Conservation (phyloP, 257 asterid genomes). For the Solanum virginianum region DNA sequence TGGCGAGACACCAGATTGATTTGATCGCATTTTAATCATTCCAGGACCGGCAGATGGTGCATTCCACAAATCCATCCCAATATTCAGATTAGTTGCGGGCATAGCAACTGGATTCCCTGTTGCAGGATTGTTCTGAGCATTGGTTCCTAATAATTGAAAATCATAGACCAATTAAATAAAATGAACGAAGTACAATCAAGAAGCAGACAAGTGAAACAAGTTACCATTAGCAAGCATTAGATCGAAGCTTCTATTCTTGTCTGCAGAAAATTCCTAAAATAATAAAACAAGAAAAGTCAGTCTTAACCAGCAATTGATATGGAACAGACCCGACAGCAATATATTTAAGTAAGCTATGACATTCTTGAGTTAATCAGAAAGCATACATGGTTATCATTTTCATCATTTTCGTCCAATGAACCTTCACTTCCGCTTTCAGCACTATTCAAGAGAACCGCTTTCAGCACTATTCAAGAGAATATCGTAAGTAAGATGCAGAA, state of each 20-base stretch:
- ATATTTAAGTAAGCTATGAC: neutral
- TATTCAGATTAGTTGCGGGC: constrained; percentile 72
- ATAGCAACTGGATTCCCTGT: constrained; percentile 67
- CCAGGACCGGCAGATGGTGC: constrained; percentile 62
- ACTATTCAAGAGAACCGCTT: constrained; percentile 57
- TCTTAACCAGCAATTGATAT: neutral
- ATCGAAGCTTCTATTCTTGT: constrained; percentile 81
- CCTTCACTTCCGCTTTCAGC: constrained; percentile 89
- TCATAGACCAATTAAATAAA: neutral
- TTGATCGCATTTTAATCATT: constrained; percentile 51
- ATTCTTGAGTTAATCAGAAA: neutral
- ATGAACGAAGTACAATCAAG: neutral
- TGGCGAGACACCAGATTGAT: constrained; percentile 35
- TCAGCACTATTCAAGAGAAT: constrained; percentile 60
- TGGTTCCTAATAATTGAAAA: neutral
- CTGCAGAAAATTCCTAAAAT: constrained; percentile 49
- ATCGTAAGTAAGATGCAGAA: neutral
- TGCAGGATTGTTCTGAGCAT: constrained; percentile 32
- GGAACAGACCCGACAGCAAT: neutral
- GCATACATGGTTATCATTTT: constrained; percentile 55
- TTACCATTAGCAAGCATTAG: constrained; percentile 96
- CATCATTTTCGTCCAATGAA: constrained; percentile 76
- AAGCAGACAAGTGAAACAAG: neutral
- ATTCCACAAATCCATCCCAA: constrained; percentile 95
- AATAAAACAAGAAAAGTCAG: neutral